These are phyloP conservation scores for Thelonectria blattea DNA, from an alignment of 2,329 filamentous ascomycete species.

Conservation along the genomic window DNA sequence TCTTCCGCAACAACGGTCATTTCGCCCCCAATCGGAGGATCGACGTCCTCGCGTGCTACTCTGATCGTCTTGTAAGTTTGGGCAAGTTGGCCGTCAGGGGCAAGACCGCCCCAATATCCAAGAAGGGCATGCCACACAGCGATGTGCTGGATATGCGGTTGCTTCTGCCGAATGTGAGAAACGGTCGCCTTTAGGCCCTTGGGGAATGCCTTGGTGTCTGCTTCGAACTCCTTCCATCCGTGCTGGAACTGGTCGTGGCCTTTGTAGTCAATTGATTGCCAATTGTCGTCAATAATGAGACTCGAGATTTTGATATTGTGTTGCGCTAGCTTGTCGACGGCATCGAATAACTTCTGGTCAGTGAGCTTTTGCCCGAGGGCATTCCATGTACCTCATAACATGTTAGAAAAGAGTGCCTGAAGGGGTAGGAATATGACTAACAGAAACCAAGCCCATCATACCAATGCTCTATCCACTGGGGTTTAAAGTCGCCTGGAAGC, in stretches of 20 bases:
- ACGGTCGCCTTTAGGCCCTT: conserved; percentile 77
- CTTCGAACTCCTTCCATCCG: conserved; percentile 85
- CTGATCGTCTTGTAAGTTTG: conserved; percentile 77
- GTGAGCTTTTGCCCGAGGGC: conserved; percentile 83
- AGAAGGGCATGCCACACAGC: conserved; percentile 93
- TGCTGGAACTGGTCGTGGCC: conserved; percentile 60
- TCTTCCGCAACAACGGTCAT: conserved; percentile 77
- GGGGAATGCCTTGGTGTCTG: conserved; percentile 79
- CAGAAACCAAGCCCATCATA: conserved; percentile 94
- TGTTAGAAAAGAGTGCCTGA: conserved; percentile 24
- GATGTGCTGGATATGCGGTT: conserved; percentile 79
- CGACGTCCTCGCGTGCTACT: conserved; percentile 56
- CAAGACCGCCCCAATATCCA: conserved; percentile 91
- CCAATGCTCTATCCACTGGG: conserved; percentile 83
- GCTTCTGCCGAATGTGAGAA: conserved; percentile 68
- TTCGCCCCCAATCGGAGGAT: conserved; percentile 61
- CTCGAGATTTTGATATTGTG: conserved; percentile 80
- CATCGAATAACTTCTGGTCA: conserved; percentile 77
- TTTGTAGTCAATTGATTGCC: conserved; percentile 74
- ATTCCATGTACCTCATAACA: conserved; percentile 79
- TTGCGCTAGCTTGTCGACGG: conserved; percentile 72
- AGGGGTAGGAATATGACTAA: conserved; percentile 42
- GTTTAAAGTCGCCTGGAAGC: conserved; percentile 55
- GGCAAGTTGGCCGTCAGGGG: conserved; percentile 75
- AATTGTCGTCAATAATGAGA: conserved; percentile 96